These are phyloP conservation scores for Grosmannia serpens DNA, from an alignment of 2,329 filamentous ascomycete species.

Conservation along the genomic window DNA sequence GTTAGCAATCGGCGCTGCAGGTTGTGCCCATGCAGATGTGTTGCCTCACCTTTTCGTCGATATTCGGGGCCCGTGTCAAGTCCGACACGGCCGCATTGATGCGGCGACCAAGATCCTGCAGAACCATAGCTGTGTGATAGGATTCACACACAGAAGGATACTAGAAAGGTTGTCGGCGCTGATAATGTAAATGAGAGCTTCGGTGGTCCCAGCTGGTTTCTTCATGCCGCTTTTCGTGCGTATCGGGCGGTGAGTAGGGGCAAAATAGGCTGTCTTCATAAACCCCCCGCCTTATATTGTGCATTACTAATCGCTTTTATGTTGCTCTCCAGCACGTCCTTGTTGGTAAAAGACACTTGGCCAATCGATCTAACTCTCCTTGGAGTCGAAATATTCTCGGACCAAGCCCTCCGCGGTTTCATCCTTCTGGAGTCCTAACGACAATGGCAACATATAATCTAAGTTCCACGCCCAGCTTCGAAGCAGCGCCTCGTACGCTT, in stretches of 20 bases:
- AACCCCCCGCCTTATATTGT: background rate
- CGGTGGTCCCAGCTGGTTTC: background rate
- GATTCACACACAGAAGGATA: background rate
- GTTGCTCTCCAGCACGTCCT: no score
- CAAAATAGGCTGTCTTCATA: background rate
- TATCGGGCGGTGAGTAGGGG: slow-evolving; percentile 6
- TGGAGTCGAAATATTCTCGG: slow-evolving; percentile 38
- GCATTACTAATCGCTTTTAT: background rate
- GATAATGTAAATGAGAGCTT: background rate
- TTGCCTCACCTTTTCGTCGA: slow-evolving; percentile 79
- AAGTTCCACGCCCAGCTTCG: slow-evolving; percentile 49
- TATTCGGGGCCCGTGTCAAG: slow-evolving; percentile 79
- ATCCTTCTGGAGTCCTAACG: slow-evolving; percentile 39
- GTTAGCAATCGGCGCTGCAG: background rate
- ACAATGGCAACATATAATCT: slow-evolving; percentile 37
- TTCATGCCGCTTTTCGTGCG: slow-evolving; percentile 7
- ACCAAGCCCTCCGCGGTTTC: slow-evolving; percentile 42
- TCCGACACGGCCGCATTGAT: slow-evolving; percentile 95
- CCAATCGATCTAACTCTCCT: background rate
- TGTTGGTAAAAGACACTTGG: background rate
- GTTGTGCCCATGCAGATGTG: background rate
- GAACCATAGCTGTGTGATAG: slow-evolving; percentile 57
- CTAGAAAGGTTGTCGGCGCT: background rate
- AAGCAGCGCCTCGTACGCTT: slow-evolving; percentile 43
- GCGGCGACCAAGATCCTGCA: slow-evolving; percentile 96